Conservation (phyloP, 106 monocot species). For the Dendrobium nobile region DNA sequence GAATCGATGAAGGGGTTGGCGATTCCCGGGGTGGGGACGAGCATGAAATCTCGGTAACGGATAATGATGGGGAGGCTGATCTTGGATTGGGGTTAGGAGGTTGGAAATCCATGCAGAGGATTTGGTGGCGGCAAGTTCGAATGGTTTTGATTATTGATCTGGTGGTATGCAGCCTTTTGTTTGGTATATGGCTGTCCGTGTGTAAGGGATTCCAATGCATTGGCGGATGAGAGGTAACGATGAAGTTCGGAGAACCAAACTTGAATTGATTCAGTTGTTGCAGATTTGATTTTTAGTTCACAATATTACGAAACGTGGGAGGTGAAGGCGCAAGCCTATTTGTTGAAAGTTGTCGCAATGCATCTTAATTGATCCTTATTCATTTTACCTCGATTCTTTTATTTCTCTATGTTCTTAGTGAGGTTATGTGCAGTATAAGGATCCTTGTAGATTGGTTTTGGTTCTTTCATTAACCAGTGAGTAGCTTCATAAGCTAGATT, state of each 20-base stretch:
- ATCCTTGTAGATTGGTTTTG: slow-evolving; percentile 1
- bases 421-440: neutral
- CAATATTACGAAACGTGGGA: neutral
- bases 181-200: slow-evolving; percentile 23
- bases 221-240: neutral
- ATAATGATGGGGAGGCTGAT: neutral
- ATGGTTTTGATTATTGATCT: slow-evolving; percentile 16
- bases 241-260: neutral
- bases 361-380: neutral
- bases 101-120: neutral
- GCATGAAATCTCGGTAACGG: slow-evolving; percentile 11
- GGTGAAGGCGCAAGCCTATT: slow-evolving; percentile 2
- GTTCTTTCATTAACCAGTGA: neutral
- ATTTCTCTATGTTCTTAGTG: neutral
- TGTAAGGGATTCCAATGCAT: slow-evolving; percentile 30
- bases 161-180: slow-evolving; percentile 19
- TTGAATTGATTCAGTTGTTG: slow-evolving; percentile 5
- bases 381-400: slow-evolving; percentile 1
- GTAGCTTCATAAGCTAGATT: slow-evolving; percentile 1
- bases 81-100: neutral
- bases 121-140: slow-evolving; percentile 22
- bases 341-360: neutral
- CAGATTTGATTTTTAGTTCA: neutral
- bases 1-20: neutral
- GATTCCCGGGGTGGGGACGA: neutral